Evolutionary conservation across 2,329 filamentous ascomycete species (phyloP), one percentile per base, ranked within the genome.

Genomic region (Diaporthe sp.): DNA sequence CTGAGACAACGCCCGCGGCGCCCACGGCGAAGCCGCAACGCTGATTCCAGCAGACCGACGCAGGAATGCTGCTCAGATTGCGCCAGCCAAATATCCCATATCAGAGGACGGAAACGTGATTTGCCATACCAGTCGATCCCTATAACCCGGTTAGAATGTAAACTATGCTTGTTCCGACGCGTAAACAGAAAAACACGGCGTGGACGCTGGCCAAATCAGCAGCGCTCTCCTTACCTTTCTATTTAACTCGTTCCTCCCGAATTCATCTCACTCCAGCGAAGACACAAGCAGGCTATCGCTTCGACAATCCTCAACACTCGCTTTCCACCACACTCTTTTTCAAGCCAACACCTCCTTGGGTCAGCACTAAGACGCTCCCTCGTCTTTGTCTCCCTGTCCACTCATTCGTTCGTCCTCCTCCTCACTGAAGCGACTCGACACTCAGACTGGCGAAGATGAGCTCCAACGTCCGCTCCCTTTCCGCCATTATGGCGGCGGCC

Each of bases 231-330:
- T 73, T 37, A 73, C 71, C 71, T 73, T 73, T 65, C 71, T 73
- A 73, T 73, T 73, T 73, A 73, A 73, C 34, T 73, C 46, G 46
- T 53, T 55, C 6, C 44, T 57, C 71, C 71, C 71, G 71, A 8
- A 15, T 39, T 31, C 71, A 53, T 42, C 51, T 55, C 19, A 65
- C 12, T 53, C 46, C 58, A 55, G 34, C 17, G 37, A 39, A 57
- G 58, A 73, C 58, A 58, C 46, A 73, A 73, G 17, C 59, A 62
- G 58, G 22, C 58, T 39, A 55, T 65, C 46, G 34, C 71, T 65
- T 73, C 71, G 37, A 31, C 58, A 65, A 39, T 65, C 25, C 37
- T 65, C 49, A 49, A 65, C 46, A 67, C 44, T 73, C 59, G 46
- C 71, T 73, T 44, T 25, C 46, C 13, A 39, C 25, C 51, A 44